phyloP scores from a whole-genome alignment of 306 rosid genomes.

The Vigna trinervia region DNA sequence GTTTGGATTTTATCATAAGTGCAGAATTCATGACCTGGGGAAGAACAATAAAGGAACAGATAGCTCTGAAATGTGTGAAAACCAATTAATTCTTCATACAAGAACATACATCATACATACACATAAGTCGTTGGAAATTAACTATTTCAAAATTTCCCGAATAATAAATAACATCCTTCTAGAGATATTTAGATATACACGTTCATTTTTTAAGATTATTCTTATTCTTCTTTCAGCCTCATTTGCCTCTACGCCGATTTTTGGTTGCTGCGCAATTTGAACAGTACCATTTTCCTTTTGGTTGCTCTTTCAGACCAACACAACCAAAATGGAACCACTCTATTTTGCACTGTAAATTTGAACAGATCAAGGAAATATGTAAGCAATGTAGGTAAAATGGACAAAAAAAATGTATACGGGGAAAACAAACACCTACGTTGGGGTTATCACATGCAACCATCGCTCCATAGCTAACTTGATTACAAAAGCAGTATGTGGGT shows the following conservation, averaged over 20 bases:
- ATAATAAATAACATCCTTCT: constrained; percentile 26
- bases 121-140: neutral
- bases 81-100: no score
- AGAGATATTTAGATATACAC: constrained; percentile 34
- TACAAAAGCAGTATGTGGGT: constrained; percentile 64
- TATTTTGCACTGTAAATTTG: constrained; percentile 57
- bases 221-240: constrained; percentile 33
- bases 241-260: constrained; percentile 61
- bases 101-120: neutral
- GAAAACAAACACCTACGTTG: constrained; percentile 46
- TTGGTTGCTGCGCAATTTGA: constrained; percentile 55
- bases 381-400: constrained; percentile 14
- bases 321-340: constrained; percentile 68
- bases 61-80: no score
- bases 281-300: constrained; percentile 64
- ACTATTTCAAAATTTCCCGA: constrained; percentile 8
- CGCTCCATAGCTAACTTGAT: constrained; percentile 64
- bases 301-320: constrained; percentile 62
- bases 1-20: no score
- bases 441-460: constrained; percentile 64
- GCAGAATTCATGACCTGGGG: no score
- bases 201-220: constrained; percentile 28
- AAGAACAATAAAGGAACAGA: no score
- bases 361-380: constrained; percentile 34
- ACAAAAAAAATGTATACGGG: neutral